Evolutionary conservation across 345 rosid genomes (phyloP).

Genomic region (Populus ilicifolia): DNA sequence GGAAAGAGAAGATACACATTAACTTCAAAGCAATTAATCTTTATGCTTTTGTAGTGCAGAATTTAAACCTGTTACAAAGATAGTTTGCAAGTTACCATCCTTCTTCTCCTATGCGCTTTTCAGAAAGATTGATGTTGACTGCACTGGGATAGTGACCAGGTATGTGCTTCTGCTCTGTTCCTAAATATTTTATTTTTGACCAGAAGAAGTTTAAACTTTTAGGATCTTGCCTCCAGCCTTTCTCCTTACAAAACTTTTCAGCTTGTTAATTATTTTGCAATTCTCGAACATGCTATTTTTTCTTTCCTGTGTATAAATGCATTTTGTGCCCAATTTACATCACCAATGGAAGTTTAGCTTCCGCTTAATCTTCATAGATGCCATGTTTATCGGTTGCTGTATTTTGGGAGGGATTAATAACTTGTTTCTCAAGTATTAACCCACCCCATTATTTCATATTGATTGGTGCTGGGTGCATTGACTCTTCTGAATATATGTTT

Average conservation of each 20-base stretch:
- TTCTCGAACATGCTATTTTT: background rate
- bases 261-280: background rate
- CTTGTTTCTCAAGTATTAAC: constrained; percentile 5
- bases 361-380: background rate
- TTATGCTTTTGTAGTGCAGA: constrained; percentile 10
- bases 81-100: constrained; percentile 86
- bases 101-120: constrained; percentile 65
- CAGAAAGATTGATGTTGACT: constrained; percentile 56
- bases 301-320: background rate
- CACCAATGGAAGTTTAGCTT: background rate
- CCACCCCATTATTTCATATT: background rate
- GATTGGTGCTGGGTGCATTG: background rate
- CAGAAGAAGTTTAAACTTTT: background rate
- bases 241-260: background rate
- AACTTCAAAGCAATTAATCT: background rate
- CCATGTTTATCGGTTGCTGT: background rate
- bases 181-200: background rate
- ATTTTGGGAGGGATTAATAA: background rate
- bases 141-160: constrained; percentile 70
- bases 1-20: background rate
- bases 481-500: constrained; percentile 1
- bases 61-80: constrained; percentile 37
- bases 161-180: constrained; percentile 22
- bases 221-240: background rate
- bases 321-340: background rate